Evolutionary conservation across 1,284 basidiomycete genomes (phyloP), one percentile per base, ranked within the genome.

Genomic region (Anthracocystis walkeri): DNA sequence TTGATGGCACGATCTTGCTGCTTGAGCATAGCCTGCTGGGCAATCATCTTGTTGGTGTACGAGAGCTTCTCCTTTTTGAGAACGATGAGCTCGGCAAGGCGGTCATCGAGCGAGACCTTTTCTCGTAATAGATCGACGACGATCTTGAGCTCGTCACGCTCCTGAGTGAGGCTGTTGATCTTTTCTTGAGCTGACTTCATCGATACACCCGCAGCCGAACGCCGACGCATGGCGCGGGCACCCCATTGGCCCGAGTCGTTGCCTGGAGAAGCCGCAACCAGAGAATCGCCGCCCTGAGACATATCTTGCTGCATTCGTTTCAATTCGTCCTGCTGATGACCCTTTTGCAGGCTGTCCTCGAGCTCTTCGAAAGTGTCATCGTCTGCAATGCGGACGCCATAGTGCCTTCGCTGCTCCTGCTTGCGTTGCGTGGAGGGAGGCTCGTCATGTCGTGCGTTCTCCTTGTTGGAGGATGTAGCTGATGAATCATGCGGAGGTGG

Each of bases 121-220:
- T 80, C 77, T 40, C 82, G 74, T 25, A 81, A 72, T 14, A 83
- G 75, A 60, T 84, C 83, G 27, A 83, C 78, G 49, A 84, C 83
- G 46, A 82, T 81, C 64, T 84, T 81, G 64, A 84, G 78, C 54
- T 84, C 82, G 50, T 83, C 81, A 21, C 80, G 74, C 58, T 84
- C 83, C 49, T 81, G 74, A 0, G 78, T 80, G 21, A 84, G 75
- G 45, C 66, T 74, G 65, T 83, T 82, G 65, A 84, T 83, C 59
- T 74, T 79, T 40, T 82, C 79, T 45, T 78, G 76, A 3, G 81
- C 76, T 18, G 78, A 81, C 66, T 83, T 83, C 67, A 82, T 78
- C 55, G 78, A 81, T 7, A 82, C 75, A 23, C 81, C 81, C 0
- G 79, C 80, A 8, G 79, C 80, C 0, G 73, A 75, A 2, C 81